phyloP scores from a whole-genome alignment of 108 stramenopile genomes.

The Pseudonitzschia delicatissima region DNA sequence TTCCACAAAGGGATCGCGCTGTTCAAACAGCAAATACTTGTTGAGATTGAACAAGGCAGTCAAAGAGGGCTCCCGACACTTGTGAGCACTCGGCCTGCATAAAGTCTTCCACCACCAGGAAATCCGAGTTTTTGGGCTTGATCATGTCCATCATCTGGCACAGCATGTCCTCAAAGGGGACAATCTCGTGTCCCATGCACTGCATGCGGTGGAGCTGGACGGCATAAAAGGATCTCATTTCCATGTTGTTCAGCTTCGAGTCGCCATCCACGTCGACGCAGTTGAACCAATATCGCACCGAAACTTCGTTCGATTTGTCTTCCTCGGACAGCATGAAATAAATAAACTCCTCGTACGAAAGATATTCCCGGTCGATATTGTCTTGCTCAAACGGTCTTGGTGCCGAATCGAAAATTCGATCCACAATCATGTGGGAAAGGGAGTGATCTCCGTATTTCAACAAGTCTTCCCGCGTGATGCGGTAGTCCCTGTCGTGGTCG shows the following conservation, averaged over 20 bases:
- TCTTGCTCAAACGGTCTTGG: slow-evolving; percentile 72
- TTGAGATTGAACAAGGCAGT: slow-evolving; percentile 97
- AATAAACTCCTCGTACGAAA: slow-evolving; percentile 97
- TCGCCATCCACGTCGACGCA: slow-evolving; percentile 97
- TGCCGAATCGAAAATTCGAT: slow-evolving; percentile 95
- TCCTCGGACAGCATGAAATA: slow-evolving; percentile 98
- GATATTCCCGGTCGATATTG: slow-evolving; percentile 50
- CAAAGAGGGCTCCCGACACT: slow-evolving; percentile 94
- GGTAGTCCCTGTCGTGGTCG: slow-evolving; percentile 94
- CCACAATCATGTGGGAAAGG: slow-evolving; percentile 93
- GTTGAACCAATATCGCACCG: slow-evolving; percentile 95
- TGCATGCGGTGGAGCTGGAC: slow-evolving; percentile 94
- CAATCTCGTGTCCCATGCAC: slow-evolving; percentile 95
- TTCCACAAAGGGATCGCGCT: slow-evolving; percentile 93
- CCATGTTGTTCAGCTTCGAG: slow-evolving; percentile 91
- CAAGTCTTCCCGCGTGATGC: slow-evolving; percentile 90
- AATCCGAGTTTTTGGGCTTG: slow-evolving; percentile 59
- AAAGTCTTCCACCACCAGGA: slow-evolving; percentile 83
- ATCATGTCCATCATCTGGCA: slow-evolving; percentile 99
- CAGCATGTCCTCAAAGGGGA: slow-evolving; percentile 95
- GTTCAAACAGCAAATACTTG: slow-evolving; percentile 97
- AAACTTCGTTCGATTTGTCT: slow-evolving; percentile 91
- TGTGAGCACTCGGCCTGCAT: slow-evolving; percentile 81
- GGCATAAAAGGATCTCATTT: slow-evolving; percentile 93
- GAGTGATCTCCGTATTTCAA: slow-evolving; percentile 95